Percentiles rank a stretch among this genome's conserved stretches.
Evolutionary conservation across 148 eudicot genomes (phyloP).

Genomic region (Diospyros kaki): DNA sequence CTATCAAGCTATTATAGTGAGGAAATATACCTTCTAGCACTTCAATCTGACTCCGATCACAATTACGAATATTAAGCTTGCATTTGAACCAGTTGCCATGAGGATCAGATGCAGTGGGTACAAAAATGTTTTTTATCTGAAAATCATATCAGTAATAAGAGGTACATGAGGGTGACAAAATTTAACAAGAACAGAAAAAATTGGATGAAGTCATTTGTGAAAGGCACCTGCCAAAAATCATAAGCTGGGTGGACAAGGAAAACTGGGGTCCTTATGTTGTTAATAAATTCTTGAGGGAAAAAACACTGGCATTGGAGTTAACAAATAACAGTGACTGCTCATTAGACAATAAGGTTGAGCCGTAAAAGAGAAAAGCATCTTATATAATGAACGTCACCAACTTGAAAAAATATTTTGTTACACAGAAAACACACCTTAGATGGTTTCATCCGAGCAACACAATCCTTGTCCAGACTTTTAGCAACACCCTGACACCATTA

Average conservation of each 20-base stretch:
- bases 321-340: constrained; percentile 13
- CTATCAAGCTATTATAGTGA: neutral
- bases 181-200: neutral
- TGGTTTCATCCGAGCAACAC: constrained; percentile 64
- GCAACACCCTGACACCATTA: constrained; percentile 54
- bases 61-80: constrained; percentile 47
- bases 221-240: constrained; percentile 92
- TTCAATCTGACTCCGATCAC: constrained; percentile 54
- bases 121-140: constrained; percentile 72
- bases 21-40: constrained; percentile 51
- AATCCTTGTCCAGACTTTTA: constrained; percentile 64
- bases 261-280: constrained; percentile 65
- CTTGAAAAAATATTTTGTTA: neutral
- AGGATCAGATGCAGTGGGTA: constrained; percentile 55
- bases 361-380: constrained; percentile 7
- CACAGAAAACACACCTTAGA: constrained; percentile 44
- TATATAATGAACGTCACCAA: neutral
- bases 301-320: constrained; percentile 60
- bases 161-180: neutral
- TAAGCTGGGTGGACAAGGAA: constrained; percentile 92
- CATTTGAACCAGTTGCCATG: constrained; percentile 59
- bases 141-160: constrained; percentile 5
- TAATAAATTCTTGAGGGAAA: constrained; percentile 70
- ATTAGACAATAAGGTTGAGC: constrained; percentile 12
- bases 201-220: neutral